Evolutionary conservation across 148 eudicot species (phyloP).

Genomic region (Rhododendron kiyosumense): DNA sequence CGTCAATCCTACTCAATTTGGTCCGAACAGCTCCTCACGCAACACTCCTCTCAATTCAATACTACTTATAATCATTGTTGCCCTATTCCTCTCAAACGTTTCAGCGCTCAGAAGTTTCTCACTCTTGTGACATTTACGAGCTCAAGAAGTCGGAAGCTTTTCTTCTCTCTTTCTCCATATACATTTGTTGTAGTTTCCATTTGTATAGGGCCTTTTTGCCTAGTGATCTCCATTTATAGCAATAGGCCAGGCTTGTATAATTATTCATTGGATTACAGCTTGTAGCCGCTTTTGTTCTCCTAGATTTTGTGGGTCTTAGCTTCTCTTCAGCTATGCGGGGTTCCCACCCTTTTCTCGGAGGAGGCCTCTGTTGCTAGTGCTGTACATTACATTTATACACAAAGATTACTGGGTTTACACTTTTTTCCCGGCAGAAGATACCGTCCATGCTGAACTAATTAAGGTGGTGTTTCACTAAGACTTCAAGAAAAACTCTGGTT

Average conservation of each 20-base stretch:
- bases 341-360: not conserved
- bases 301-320: not conserved
- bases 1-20: slow-evolving; percentile 60
- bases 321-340: not conserved
- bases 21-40: slow-evolving; percentile 35
- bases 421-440: not conserved
- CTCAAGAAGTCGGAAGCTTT: not conserved
- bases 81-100: slow-evolving; percentile 17
- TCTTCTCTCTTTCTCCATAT: not conserved
- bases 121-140: slow-evolving; percentile 13
- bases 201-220: slow-evolving; percentile 10
- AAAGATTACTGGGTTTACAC: not conserved
- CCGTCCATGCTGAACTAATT: not conserved
- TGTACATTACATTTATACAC: slow-evolving; percentile 2
- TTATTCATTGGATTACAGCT: slow-evolving; percentile 4
- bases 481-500: too few relatives aligned
- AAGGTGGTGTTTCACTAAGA: too few relatives aligned
- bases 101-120: slow-evolving; percentile 15
- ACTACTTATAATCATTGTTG: slow-evolving; percentile 7
- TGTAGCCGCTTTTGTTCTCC: not conserved
- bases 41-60: slow-evolving; percentile 13
- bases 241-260: slow-evolving; percentile 11
- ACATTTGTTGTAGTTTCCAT: not conserved
- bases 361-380: not conserved
- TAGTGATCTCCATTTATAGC: not conserved